Base-by-base conservation (phyloP, 1,139 yeast genomes). In the Yamadazyma membranifaciens region DNA sequence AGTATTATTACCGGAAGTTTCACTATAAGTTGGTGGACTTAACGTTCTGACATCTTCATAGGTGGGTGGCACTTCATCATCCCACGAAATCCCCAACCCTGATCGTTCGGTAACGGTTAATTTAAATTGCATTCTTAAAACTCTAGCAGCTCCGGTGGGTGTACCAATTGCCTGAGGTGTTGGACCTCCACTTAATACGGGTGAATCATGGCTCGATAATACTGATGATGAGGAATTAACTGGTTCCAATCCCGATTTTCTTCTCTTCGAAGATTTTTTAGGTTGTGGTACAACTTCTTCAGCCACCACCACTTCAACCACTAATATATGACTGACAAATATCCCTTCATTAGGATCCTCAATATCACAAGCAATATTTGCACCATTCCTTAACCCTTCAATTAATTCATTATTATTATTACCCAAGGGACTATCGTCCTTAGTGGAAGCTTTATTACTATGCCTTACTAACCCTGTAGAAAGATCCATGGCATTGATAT, bases 1-100 rank as follows among this genome's bases (percentile, higher is more conserved):
- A 1, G 66, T 58, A 34, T 46, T 42, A 9, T 47, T 41, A 3
- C 50, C 57, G 17, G 63, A 55, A 0, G 62, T 57, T 40, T 60
- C 68, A 31, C 62, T 73, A 59, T 87, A 87, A 6, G 81, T 81
- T 2, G 98, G 98, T 0, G 98, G 98, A 34, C 94, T 80, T 35
- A 87, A 69, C 0, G 94, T 80, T 26, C 81, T 70, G 14, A 91
- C 91, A 53, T 88, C 92, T 39, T 80, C 88, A 56, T 94, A 92
- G 16, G 88, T 87, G 1, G 99, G 99, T 1, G 99, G 99, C 14
- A 92, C 98, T 61, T 92, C 98, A 57, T 91, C 98, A 62, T 92
- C 98, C 98, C 98, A 92, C 0, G 98, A 87, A 28, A 92, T 87
- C 4, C 99, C 98, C 36, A 92, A 71, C 0, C 99, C 99, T 0